These are phyloP conservation scores for Suhomyces kilbournensis DNA, from an alignment of 805 yeast species.

Conservation along the genomic window DNA sequence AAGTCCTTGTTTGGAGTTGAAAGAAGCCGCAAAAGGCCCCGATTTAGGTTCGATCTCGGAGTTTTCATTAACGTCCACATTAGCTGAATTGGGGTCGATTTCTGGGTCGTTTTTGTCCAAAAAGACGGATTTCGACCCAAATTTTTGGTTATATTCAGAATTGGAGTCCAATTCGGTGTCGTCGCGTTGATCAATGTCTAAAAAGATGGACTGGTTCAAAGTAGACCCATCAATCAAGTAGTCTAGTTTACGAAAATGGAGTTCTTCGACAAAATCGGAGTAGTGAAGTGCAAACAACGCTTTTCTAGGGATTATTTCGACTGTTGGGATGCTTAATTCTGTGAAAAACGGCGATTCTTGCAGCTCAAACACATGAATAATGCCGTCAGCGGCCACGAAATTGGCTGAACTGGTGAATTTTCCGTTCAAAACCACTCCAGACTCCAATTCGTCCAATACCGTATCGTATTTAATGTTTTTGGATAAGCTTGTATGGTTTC, in stretches of 20 bases:
- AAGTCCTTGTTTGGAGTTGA: constrained; percentile 33
- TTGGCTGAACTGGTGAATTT: constrained; percentile 15
- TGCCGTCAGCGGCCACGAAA: constrained; percentile 30
- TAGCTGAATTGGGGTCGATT: background rate
- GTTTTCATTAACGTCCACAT: background rate
- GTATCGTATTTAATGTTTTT: constrained; percentile 13
- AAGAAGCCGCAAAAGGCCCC: constrained; percentile 2
- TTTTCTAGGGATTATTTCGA: constrained; percentile 31
- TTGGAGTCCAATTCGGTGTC: constrained; percentile 19
- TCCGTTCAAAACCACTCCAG: constrained; percentile 18
- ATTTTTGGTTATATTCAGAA: too few species aligned
- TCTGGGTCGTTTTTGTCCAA: background rate
- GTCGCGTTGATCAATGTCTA: constrained; percentile 40
- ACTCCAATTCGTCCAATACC: constrained; percentile 7
- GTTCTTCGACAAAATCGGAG: constrained; percentile 64
- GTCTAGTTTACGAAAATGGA: constrained; percentile 56
- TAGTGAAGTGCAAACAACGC: constrained; percentile 45
- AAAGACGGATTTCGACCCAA: too few species aligned
- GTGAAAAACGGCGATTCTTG: constrained; percentile 16
- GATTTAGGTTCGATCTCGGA: background rate
- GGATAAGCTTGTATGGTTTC: constrained; percentile 7
- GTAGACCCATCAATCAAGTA: constrained; percentile 54
- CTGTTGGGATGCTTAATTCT: constrained; percentile 19
- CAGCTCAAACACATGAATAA: constrained; percentile 29
- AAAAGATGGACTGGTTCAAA: constrained; percentile 58